Base-by-base conservation (phyloP, 2,329 filamentous ascomycete genomes). In the Phialemoniopsis sp. region DNA sequence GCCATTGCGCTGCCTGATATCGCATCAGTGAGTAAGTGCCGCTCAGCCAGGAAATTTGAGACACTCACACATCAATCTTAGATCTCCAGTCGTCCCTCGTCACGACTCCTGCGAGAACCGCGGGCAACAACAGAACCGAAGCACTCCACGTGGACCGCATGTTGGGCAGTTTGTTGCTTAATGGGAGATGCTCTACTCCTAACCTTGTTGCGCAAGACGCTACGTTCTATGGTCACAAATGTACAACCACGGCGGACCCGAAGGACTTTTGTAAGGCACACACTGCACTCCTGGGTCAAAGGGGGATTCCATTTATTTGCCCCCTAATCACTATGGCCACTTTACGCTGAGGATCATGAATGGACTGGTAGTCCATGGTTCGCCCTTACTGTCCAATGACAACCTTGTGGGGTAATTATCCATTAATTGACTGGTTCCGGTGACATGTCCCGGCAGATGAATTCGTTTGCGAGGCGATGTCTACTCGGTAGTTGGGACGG, bases 1-100 rank as follows among this genome's bases (percentile, higher is more conserved):
- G 7, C 46, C 45, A 34, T 57, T 57, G n/a, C 55, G 51, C 31
- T 37, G 36, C 29, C 36, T 37, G 14, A 15, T 18, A 37, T 17
- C 8, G 31, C 31, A 17, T 18, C 36, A 26, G 31, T 37, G 9
- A 37, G 36, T 21, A 13, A 31, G 4, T 8, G 28, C 13, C 18
- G 14, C 29, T 32, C 9, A 21, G 17, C 18, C 18, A 14, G 28
- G 12, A 13, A 32, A n/a, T 21, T 17, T 28, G 29, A 16, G 7
- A 28, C 14, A 37, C 38, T 21, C 32, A 40, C 38, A 40, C 38
- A 14, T 36, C 19, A 32, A 40, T 33, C 28, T 40, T 40, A 18
- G 38, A 29, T 40, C 38, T 40, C 38, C 38, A 39, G 16, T 36
- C 38, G 18, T n/a, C 33, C 29, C 30, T 19, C 33, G 33, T 26